Percentiles rank a stretch among this genome's conserved stretches.
These are phyloP conservation scores for Plasmodium billcollinsi DNA, from an alignment of 169 alveolate genomes.

Conservation along the genomic window DNA sequence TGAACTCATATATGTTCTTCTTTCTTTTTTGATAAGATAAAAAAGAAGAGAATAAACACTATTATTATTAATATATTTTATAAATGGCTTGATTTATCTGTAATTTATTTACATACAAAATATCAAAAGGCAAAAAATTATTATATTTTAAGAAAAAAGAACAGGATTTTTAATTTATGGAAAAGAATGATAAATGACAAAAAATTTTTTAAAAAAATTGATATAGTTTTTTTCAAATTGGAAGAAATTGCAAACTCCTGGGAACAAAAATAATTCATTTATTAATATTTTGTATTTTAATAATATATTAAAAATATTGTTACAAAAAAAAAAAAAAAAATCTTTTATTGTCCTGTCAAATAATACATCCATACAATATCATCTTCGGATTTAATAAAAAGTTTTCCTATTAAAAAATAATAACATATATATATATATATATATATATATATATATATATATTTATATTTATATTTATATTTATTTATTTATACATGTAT, in stretches of 20 bases:
- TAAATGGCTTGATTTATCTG: constrained; percentile 26
- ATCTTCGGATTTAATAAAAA: constrained; percentile 67
- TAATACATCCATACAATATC: constrained; percentile 65
- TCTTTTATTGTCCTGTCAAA: constrained; percentile 57
- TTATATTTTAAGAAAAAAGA: constrained; percentile 53
- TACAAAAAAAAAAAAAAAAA: too few species aligned
- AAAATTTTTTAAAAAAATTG: constrained; percentile 51
- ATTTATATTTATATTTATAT: neutral
- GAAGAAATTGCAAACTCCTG: constrained; percentile 66
- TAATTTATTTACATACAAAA: constrained; percentile 22
- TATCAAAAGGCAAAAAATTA: constrained; percentile 46
- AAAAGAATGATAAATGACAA: constrained; percentile 45
- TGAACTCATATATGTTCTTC: neutral
- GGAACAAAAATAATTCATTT: constrained; percentile 23
- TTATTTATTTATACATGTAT: neutral
- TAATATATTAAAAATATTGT: too few species aligned
- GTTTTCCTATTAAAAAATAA: constrained; percentile 43
- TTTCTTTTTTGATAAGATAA: constrained; percentile 34
- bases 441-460: too few species aligned
- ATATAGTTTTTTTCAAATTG: constrained; percentile 33
- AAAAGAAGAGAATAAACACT: constrained; percentile 37
- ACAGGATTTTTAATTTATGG: constrained; percentile 50
- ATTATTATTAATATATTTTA: constrained; percentile 25
- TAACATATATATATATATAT: neutral
- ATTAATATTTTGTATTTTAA: neutral